Percentiles rank a stretch among this genome's conserved stretches.
Evolutionary conservation across 23 red algal genomes (phyloP).

Genomic region (Gracilariopsis chorda): DNA sequence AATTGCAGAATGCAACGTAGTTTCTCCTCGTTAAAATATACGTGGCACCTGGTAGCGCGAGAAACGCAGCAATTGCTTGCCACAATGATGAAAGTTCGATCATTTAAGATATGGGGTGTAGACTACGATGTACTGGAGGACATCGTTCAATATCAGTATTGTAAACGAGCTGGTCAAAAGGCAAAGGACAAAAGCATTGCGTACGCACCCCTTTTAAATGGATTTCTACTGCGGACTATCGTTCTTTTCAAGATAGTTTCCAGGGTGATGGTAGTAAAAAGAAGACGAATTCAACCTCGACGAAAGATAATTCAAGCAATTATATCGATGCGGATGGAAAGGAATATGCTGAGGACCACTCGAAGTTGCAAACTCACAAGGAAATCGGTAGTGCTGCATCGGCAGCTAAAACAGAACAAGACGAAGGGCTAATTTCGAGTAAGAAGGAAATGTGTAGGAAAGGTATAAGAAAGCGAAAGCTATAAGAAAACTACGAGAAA

Average conservation of each 20-base stretch:
- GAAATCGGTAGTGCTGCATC: neutral
- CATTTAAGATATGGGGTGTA: neutral
- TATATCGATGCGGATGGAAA: neutral
- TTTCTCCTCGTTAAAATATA: too few relatives aligned
- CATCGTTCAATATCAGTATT: slow-evolving; percentile 1
- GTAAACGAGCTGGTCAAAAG: neutral
- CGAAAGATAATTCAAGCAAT: neutral
- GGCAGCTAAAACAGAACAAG: neutral
- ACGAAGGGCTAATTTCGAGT: neutral
- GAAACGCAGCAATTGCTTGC: slow-evolving; percentile 38
- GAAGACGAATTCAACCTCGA: neutral
- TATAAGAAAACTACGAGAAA: neutral
- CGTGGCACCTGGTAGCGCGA: too few relatives aligned
- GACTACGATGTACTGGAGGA: slow-evolving; percentile 24
- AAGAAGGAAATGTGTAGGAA: neutral
- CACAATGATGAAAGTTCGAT: neutral
- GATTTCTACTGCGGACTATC: slow-evolving; percentile 27
- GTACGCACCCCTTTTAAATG: neutral
- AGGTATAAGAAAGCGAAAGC: slow-evolving; percentile 7
- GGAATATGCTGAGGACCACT: neutral
- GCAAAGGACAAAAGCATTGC: neutral
- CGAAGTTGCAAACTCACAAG: neutral
- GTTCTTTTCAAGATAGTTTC: neutral
- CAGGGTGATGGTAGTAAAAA: neutral
- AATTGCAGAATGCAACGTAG: too few relatives aligned